phyloP scores from a whole-genome alignment of 345 rosid genomes.

The Sisymbrium irio region DNA sequence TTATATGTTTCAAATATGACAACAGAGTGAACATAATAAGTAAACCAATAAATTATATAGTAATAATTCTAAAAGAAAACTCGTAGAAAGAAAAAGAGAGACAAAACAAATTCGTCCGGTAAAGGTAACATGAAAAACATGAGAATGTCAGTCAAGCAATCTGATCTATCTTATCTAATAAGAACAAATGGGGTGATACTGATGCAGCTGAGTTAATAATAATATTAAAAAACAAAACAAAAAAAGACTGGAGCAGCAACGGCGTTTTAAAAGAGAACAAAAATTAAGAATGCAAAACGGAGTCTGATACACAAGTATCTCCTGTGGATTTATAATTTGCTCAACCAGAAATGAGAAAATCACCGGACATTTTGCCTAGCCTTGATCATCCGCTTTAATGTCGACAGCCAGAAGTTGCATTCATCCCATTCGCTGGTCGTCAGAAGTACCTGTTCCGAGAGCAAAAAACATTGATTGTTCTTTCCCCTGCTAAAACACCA shows the following conservation, averaged over 20 bases:
- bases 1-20: not conserved
- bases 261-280: not conserved
- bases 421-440: slow-evolving; percentile 99
- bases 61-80: not conserved
- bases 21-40: not conserved
- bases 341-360: slow-evolving; percentile 8
- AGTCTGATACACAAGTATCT: slow-evolving; percentile 25
- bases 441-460: slow-evolving; percentile 60
- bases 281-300: slow-evolving; percentile 19
- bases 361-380: slow-evolving; percentile 77
- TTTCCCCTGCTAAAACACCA: not conserved
- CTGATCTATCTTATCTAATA: slow-evolving; percentile 21
- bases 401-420: slow-evolving; percentile 93
- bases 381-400: slow-evolving; percentile 92
- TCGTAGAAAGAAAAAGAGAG: slow-evolving; percentile 6
- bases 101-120: slow-evolving; percentile 9
- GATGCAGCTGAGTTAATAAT: slow-evolving; percentile 5
- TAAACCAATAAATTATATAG: not conserved
- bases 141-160: slow-evolving; percentile 19
- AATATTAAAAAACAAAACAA: not conserved
- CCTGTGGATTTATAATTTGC: slow-evolving; percentile 11
- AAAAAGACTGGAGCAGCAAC: slow-evolving; percentile 4
- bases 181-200: not conserved
- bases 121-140: slow-evolving; percentile 9
- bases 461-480: not conserved